These are phyloP conservation scores for Fusarium temperatum DNA, from an alignment of 2,329 filamentous ascomycete species.

Conservation along the genomic window DNA sequence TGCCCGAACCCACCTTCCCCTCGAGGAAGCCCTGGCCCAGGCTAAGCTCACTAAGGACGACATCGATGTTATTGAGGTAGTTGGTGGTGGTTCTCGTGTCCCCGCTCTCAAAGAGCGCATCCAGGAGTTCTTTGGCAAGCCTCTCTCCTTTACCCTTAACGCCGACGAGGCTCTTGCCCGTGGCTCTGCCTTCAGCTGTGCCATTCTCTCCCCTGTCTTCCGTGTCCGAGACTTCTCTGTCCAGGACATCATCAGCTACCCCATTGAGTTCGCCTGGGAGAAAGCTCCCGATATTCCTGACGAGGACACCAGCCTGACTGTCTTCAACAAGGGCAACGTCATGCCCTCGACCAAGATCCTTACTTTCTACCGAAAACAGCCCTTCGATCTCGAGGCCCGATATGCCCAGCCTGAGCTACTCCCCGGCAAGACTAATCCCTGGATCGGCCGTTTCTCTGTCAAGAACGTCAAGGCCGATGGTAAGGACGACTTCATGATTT, in stretches of 20 bases:
- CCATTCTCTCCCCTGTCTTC: constrained; percentile 96
- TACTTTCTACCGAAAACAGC: constrained; percentile 98
- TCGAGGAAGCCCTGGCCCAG: constrained; percentile 94
- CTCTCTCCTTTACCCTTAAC: constrained; percentile 94
- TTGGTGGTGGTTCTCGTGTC: constrained; percentile 94
- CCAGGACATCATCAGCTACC: constrained; percentile 97
- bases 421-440: constrained; percentile 89
- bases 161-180: constrained; percentile 97
- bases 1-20: constrained; percentile 73
- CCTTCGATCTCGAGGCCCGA: constrained; percentile 94
- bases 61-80: constrained; percentile 91
- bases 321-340: constrained; percentile 97
- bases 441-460: constrained; percentile 97
- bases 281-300: constrained; percentile 98
- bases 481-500: constrained; percentile 99
- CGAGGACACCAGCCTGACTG: constrained; percentile 95
- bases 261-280: constrained; percentile 99
- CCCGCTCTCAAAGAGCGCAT: constrained; percentile 92
- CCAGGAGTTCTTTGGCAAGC: constrained; percentile 90
- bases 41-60: constrained; percentile 91
- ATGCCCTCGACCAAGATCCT: constrained; percentile 99
- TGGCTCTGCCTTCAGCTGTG: constrained; percentile 96
- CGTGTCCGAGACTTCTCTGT: constrained; percentile 97
- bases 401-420: constrained; percentile 89
- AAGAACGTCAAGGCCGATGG: constrained; percentile 95